A percentile compares a stretch with the other conserved stretches of the same genome.
Evolutionary conservation across 352 stramenopile genomes (phyloP).

Genomic region (Globisporangium parvum): DNA sequence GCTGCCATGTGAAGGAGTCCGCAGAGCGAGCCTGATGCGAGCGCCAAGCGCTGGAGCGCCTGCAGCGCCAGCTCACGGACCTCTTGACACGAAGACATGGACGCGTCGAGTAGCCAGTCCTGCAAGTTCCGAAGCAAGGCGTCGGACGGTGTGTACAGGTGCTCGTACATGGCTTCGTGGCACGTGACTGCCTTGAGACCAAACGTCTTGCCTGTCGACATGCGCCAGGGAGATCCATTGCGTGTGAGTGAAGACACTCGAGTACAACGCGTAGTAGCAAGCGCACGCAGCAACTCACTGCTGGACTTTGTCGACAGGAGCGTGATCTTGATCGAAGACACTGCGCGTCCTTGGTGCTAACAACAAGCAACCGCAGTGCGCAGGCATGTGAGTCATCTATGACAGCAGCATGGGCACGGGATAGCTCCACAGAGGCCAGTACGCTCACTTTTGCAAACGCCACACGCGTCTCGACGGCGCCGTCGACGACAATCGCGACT

Average conservation of each 20-base stretch:
- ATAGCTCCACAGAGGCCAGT: too few species aligned
- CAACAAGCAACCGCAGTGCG: neutral
- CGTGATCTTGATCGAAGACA: slow-evolving; percentile 42
- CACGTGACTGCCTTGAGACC: slow-evolving; percentile 47
- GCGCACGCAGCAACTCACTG: slow-evolving; percentile 23
- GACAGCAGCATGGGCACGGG: neutral
- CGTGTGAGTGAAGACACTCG: too few species aligned
- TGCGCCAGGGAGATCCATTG: neutral
- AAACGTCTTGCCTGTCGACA: slow-evolving; percentile 29
- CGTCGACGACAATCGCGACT: slow-evolving; percentile 37
- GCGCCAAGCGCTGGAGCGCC: slow-evolving; percentile 50
- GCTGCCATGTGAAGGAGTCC: slow-evolving; percentile 65
- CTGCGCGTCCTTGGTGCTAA: slow-evolving; percentile 18
- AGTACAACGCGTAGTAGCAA: too few species aligned
- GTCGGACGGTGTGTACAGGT: slow-evolving; percentile 42
- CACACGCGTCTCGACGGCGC: slow-evolving; percentile 21
- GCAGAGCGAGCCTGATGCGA: slow-evolving; percentile 78
- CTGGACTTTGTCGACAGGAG: slow-evolving; percentile 23
- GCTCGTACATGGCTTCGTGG: slow-evolving; percentile 36
- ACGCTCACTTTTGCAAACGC: slow-evolving; percentile 45
- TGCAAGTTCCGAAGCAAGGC: slow-evolving; percentile 58
- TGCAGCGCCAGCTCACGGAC: slow-evolving; percentile 59
- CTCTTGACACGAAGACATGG: slow-evolving; percentile 32
- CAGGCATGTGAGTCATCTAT: neutral
- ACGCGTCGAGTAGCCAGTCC: slow-evolving; percentile 59